Conservation (phyloP, 306 rosid genomes). For the Betula pendula region DNA sequence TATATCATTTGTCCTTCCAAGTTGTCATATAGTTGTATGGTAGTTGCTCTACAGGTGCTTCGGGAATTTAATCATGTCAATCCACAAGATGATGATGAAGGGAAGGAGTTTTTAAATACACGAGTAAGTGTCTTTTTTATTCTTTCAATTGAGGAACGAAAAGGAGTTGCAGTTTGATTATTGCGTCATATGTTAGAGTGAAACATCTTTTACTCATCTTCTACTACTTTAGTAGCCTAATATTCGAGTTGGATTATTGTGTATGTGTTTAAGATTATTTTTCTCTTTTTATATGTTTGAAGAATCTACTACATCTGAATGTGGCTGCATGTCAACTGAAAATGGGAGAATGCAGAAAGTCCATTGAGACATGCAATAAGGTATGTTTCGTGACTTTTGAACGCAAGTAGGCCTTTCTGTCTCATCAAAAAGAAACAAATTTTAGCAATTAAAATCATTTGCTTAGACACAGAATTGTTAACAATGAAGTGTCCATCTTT, state of each 20-base stretch:
- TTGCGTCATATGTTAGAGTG: neutral
- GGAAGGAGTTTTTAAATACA: conserved; percentile 70
- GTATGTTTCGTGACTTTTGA: conserved; percentile 38
- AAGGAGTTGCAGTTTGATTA: neutral
- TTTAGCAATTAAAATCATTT: neutral
- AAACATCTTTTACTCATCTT: conserved; percentile 1
- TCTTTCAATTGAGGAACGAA: neutral
- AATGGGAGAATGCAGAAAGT: conserved; percentile 82
- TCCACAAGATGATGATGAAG: conserved; percentile 98
- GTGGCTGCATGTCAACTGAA: conserved; percentile 88
- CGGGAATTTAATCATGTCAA: conserved; percentile 97
- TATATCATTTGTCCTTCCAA: conserved; percentile 8
- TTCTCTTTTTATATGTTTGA: conserved; percentile 32
- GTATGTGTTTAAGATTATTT: conserved; percentile 26
- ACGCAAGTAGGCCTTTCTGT: conserved; percentile 14
- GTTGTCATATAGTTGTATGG: conserved; percentile 33
- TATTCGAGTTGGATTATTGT: conserved; percentile 10
- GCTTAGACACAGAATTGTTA: neutral
- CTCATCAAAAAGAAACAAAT: conserved; percentile 11
- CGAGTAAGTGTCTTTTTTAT: conserved; percentile 52
- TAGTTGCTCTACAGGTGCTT: conserved; percentile 66
- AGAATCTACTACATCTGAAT: conserved; percentile 83
- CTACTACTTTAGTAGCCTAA: conserved; percentile 3
- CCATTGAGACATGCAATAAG: conserved; percentile 93
- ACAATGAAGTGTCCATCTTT: neutral